Percentiles rank a stretch among this genome's conserved stretches.
Conservation (phyloP, 805 yeast species). For the Zygosaccharomyces rouxii region DNA sequence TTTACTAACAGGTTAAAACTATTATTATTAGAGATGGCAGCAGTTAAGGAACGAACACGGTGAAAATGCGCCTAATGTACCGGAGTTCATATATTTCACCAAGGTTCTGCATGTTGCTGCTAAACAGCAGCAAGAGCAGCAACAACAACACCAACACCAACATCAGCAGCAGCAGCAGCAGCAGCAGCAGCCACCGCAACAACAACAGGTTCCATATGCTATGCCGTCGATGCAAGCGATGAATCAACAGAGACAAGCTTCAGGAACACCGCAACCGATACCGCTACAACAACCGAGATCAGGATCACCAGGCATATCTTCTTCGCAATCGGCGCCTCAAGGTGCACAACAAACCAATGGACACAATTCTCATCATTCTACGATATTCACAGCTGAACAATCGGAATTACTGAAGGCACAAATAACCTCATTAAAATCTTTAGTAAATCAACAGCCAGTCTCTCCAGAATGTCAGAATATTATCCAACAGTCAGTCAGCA, state of each 20-base stretch:
- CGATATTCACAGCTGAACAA: conserved; percentile 29
- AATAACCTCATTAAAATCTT: conserved; percentile 33
- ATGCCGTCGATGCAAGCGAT: conserved; percentile 6
- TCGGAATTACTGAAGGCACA: conserved; percentile 34
- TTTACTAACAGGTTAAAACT: conserved; percentile 8
- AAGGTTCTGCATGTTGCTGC: conserved; percentile 35
- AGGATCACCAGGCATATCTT: background rate
- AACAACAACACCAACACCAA: conserved; percentile 21
- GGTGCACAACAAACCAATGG: conserved; percentile 3
- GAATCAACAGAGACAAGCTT: conserved; percentile 7
- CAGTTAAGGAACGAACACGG: conserved; percentile 36
- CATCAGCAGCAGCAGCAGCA: conserved; percentile 16
- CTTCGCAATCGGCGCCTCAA: background rate
- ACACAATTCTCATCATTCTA: conserved; percentile 7
- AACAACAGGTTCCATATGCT: conserved; percentile 8
- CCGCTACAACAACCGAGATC: background rate
- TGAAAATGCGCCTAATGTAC: conserved; percentile 33
- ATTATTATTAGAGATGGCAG: conserved; percentile 31
- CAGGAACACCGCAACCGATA: conserved; percentile 1
- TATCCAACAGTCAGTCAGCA: conserved; percentile 30
- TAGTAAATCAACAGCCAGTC: conserved; percentile 31
- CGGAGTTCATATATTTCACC: conserved; percentile 35
- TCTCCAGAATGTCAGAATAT: conserved; percentile 26
- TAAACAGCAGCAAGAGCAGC: conserved; percentile 32
- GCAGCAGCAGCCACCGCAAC: conserved; percentile 9